A percentile compares a stretch with the other conserved stretches of the same genome.
Evolutionary conservation across 2,329 filamentous ascomycete genomes (phyloP).

Genomic region (Exophiala alcalophila): DNA sequence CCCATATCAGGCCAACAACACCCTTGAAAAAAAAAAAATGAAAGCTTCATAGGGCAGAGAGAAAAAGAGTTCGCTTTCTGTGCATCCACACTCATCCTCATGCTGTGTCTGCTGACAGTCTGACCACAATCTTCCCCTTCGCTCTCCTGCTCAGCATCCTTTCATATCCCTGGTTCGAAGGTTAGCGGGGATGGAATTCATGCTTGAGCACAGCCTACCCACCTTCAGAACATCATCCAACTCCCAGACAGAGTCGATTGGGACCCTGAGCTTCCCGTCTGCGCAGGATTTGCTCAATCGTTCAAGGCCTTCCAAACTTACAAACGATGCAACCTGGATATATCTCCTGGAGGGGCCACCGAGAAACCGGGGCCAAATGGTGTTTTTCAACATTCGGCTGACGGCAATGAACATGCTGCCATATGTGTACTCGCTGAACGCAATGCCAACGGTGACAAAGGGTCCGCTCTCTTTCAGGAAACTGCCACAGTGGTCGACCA

Average conservation of each 20-base stretch:
- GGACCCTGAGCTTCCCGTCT: slow-evolving; percentile 1
- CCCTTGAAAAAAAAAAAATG: too few relatives aligned
- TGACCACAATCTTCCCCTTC: slow-evolving; percentile 10
- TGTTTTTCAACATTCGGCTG: slow-evolving; percentile 4
- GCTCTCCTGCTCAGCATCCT: slow-evolving; percentile 5
- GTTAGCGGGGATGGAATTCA: background rate
- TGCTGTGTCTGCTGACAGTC: too few relatives aligned
- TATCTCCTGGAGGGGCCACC: slow-evolving; percentile 1
- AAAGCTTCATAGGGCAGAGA: too few relatives aligned
- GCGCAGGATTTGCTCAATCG: slow-evolving; percentile 4
- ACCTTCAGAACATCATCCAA: slow-evolving; percentile 5
- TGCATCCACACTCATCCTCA: too few relatives aligned
- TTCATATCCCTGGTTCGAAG: background rate
- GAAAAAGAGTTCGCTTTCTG: too few relatives aligned
- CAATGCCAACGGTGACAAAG: slow-evolving; percentile 8
- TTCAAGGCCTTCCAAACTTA: slow-evolving; percentile 1
- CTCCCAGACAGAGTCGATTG: slow-evolving; percentile 6
- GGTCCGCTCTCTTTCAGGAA: slow-evolving; percentile 6
- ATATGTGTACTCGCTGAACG: slow-evolving; percentile 3
- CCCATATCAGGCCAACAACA: too few relatives aligned
- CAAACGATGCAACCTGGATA: slow-evolving; percentile 4
- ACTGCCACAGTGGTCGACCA: background rate
- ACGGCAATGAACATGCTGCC: slow-evolving; percentile 7
- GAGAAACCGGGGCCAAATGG: background rate
- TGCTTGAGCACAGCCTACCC: background rate